Base-by-base conservation (phyloP, 805 yeast genomes). In the Candida quercuum region DNA sequence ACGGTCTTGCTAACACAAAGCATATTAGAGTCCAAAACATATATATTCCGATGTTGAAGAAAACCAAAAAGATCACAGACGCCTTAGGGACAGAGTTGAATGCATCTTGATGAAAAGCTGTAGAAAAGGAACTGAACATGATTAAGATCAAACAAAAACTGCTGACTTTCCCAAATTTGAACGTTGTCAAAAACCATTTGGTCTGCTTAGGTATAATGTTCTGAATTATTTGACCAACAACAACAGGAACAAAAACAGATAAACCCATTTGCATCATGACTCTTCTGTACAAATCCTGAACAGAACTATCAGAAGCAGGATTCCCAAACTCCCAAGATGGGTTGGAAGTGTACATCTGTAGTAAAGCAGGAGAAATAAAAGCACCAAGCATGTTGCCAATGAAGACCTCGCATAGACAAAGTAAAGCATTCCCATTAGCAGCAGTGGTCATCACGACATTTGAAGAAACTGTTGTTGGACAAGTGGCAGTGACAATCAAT, bases 381-480 rank as follows among this genome's bases (percentile, higher is more conserved):
- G 93, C 93, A 3, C 96, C 96, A 30, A 86, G 52, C 33, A 87
- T 53, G 54, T 88, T 88, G 2, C 96, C 96, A 24, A 87, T 71
- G 41, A 87, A 77, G 9, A 88, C 96, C 57, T 86, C 95, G 56
- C 93, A 81, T 6, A 86, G 64, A 15, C 95, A 81, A 37, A 87
- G 61, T 14, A 82, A 61, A 46, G 77, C 89, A 59, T 87, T 86
- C 8, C 96, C 96, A 47, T 81, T 78, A 0, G 96, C 95, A 41
- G 74, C 74, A 37, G 78, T 72, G 6, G 96, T 88, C 96, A 88
- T 88, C 21, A 88, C 89, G 21, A 88, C 96, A 56, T 88, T 88
- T 2, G 96, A 86, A 0, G 89, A 77, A 15, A 88, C 95, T 0
- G 96, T 88, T 8, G 96, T 88, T 21, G 96, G 96, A 57, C 94